Base-by-base conservation (phyloP, 768 basidiomycete genomes). In the Phylloporus sp. region DNA sequence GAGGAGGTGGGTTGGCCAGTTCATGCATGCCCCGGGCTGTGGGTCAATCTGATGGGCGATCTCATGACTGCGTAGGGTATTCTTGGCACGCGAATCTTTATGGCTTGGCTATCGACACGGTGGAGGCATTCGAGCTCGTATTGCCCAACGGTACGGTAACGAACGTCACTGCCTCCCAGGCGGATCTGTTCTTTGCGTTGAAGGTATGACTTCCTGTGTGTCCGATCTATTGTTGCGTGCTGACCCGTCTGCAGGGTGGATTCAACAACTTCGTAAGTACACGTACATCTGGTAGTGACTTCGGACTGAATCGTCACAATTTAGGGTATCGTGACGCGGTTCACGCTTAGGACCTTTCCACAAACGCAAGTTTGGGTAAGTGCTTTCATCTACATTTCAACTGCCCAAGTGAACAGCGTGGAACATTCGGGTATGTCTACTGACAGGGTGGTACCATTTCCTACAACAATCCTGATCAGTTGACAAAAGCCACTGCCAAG, bases 71-170 rank as follows among this genome's bases (percentile, higher is more conserved):
- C 24, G 54, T 8, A 78, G 84, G 85, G 4, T 86, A 82, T 57
- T 85, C 85, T 12, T 86, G 78, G 79, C 72, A 75, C 53, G 78
- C 80, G 1, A 85, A 85, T 59, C 80, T 81, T 52, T 70, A 76
- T 57, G 85, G 85, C 5, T 56, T 86, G 34, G 75, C 80, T 0
- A 49, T 75, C 24, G 85, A 86, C 56, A 84, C 69, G 5, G 72
- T 85, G 50, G 66, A 67, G 8, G 76, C 76, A 0, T 84, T 70
- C 58, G 79, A 86, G 53, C 74, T 87, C 7, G 84, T 85, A 11
- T 70, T 80, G 48, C 82, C 84, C 0, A 74, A 75, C 57, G 83
- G 84, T 8, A 71, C 65, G 0, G 64, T 81, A 2, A 62, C 60
- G 6, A 54, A 58, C 12, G 69, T 77, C 23, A 72, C 70, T 11